Evolutionary conservation across 176 grass and related monocot genomes (phyloP).

Genomic region (Oryza coarctata): DNA sequence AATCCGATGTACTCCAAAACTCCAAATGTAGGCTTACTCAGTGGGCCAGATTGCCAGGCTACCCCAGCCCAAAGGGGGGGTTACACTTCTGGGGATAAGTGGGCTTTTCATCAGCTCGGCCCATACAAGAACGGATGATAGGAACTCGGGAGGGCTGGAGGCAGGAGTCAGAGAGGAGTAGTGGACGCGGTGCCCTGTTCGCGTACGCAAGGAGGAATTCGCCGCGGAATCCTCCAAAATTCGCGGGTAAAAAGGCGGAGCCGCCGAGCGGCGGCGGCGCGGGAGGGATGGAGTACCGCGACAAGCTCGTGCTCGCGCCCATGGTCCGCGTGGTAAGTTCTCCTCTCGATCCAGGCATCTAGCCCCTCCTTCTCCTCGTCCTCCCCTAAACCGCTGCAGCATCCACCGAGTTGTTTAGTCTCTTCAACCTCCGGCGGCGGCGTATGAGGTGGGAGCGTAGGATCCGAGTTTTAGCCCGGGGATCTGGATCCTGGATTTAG

Average conservation of each 20-base stretch:
- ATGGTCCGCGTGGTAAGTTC: conserved; percentile 88
- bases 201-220: conserved; percentile 2
- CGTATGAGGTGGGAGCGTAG: not conserved
- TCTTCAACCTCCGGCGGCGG: not conserved
- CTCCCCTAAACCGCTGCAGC: conserved; percentile 1
- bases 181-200: not conserved
- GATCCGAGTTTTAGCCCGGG: conserved; percentile 1
- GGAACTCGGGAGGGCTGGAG: not conserved
- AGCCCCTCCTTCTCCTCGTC: no score
- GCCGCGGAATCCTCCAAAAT: conserved; percentile 28
- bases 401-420: not conserved
- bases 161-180: not conserved
- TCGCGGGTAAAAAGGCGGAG: not conserved
- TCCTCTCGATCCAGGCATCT: not conserved
- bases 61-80: not conserved
- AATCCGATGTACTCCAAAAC: no score
- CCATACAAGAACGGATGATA: not conserved
- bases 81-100: not conserved
- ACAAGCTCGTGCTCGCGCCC: conserved; percentile 83
- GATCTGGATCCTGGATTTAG: conserved; percentile 4
- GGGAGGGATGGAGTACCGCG: conserved; percentile 63
- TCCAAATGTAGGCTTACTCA: no score
- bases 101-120: not conserved
- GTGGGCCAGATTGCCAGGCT: no score
- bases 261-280: not conserved